phyloP scores from a whole-genome alignment of 345 rosid genomes.

The Brassica juncea region DNA sequence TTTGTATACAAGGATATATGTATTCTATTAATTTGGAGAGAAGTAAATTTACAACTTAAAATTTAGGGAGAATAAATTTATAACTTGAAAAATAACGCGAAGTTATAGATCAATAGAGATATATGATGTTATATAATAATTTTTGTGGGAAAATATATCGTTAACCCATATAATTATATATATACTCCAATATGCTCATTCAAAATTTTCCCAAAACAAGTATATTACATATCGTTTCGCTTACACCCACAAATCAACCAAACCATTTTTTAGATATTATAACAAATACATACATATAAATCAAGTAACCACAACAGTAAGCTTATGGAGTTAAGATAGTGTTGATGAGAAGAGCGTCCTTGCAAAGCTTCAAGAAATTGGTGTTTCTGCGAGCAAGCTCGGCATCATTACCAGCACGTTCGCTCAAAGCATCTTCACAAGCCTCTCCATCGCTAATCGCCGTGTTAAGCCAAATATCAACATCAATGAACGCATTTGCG shows the following conservation, averaged over 20 bases:
- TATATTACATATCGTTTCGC: slow-evolving; percentile 12
- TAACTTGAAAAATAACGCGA: too few species aligned
- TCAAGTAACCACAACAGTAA: background rate
- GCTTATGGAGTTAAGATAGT: slow-evolving; percentile 43
- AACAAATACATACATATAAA: slow-evolving; percentile 10
- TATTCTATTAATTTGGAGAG: too few species aligned
- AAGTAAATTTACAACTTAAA: too few species aligned
- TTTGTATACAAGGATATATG: too few species aligned
- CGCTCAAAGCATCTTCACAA: slow-evolving; percentile 47
- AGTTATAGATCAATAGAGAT: background rate
- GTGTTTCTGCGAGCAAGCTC: slow-evolving; percentile 44
- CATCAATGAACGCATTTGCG: slow-evolving; percentile 42
- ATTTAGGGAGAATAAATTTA: too few species aligned
- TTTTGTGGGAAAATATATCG: too few species aligned
- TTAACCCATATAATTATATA: background rate
- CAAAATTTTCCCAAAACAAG: slow-evolving; percentile 11
- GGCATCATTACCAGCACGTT: slow-evolving; percentile 17
- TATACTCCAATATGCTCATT: slow-evolving; percentile 16
- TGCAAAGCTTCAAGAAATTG: slow-evolving; percentile 47
- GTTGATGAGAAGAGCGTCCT: slow-evolving; percentile 47
- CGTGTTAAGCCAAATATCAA: slow-evolving; percentile 44
- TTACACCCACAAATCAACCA: slow-evolving; percentile 11
- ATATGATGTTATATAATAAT: background rate
- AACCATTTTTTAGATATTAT: background rate
- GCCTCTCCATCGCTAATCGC: slow-evolving; percentile 48